Evolutionary conservation across 163 green algal genomes (phyloP), one percentile per base, ranked within the genome.

Genomic region (Coccomyxa subellipsoidea): DNA sequence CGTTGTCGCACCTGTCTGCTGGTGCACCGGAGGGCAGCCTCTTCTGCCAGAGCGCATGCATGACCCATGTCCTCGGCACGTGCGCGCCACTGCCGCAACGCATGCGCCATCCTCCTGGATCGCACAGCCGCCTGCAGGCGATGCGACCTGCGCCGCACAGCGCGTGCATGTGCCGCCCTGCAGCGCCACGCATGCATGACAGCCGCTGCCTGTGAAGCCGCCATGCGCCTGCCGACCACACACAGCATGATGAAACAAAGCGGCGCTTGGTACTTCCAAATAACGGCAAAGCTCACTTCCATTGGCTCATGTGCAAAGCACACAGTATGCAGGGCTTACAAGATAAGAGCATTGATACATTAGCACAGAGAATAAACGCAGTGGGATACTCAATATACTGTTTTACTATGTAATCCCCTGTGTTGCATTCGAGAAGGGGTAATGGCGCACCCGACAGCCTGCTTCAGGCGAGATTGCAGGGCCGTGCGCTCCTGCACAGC

Each of bases 71-170:
- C 31, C 4, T 36, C 10, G 31, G 70, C 70, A 77, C 37, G 39
- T 25, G 39, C 71, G 12, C 7, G 2, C 80, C 80, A 84, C 18
- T 35, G 38, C 18, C 23, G 4, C 9, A 84, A 80, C 21, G 70
- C 80, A 34, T 29, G 32, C n/a, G 80, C 80, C 35, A 80, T 32
- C 32, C 32, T 39, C 39, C n/a, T 36, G 34, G 69, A 47, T 32
- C 75, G 80, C 70, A 84, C 47, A 72, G n/a, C 69, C 9, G 27
- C 36, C 23, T 75, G 40, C 36, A 84, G 59, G 18, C 69, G 80
- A 38, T 78, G 35, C 35, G 40, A 69, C 47, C 27, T 75, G 18
- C 39, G 69, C 5, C 31, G 70, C 34, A 47, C 80, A 36, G 34
- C 27, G 29, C 36, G 39, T 34, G 72, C 39, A 7, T 53, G 37